Evolutionary conservation across 352 stramenopile genomes (phyloP).

Genomic region (Phytophthora litchii): DNA sequence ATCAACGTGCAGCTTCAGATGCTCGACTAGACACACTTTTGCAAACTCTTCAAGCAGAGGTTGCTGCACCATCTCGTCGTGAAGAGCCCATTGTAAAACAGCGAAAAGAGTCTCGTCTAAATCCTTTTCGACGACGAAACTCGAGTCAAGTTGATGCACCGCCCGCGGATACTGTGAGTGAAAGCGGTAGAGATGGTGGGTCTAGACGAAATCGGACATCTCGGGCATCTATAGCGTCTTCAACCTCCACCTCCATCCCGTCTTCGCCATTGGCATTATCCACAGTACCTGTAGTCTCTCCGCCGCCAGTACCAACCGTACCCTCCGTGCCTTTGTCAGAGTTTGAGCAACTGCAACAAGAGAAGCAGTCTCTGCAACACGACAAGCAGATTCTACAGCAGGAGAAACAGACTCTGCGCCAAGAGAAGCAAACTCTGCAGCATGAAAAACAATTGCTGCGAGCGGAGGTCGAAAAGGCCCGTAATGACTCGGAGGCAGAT

Average conservation of each 20-base stretch:
- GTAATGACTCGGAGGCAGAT: constrained; percentile 16
- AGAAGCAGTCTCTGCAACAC: constrained; percentile 34
- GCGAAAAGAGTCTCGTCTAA: constrained; percentile 22
- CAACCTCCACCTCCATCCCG: constrained; percentile 4
- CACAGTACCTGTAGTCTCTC: constrained; percentile 5
- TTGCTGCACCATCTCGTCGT: constrained; percentile 8
- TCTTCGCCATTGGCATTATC: constrained; percentile 17
- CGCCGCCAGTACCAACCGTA: background rate
- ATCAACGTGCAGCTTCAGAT: constrained; percentile 32
- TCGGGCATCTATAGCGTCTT: constrained; percentile 11
- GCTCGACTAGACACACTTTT: constrained; percentile 38
- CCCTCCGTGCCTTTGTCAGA: constrained; percentile 29
- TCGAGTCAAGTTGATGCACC: constrained; percentile 15
- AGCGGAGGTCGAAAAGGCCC: constrained; percentile 26
- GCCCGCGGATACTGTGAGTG: constrained; percentile 3
- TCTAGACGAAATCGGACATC: constrained; percentile 14
- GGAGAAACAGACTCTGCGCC: constrained; percentile 46
- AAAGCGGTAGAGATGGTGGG: constrained; percentile 13
- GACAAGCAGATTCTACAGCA: constrained; percentile 41
- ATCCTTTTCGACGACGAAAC: constrained; percentile 17
- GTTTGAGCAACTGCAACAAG: constrained; percentile 48
- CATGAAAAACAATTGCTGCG: constrained; percentile 36
- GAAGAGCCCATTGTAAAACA: constrained; percentile 19
- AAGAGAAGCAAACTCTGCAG: constrained; percentile 47
- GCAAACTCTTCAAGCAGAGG: constrained; percentile 34